Percentiles rank a stretch among this genome's conserved stretches.
Evolutionary conservation across 108 stramenopile species (phyloP).

Genomic region (Thalassiosira profunda): DNA sequence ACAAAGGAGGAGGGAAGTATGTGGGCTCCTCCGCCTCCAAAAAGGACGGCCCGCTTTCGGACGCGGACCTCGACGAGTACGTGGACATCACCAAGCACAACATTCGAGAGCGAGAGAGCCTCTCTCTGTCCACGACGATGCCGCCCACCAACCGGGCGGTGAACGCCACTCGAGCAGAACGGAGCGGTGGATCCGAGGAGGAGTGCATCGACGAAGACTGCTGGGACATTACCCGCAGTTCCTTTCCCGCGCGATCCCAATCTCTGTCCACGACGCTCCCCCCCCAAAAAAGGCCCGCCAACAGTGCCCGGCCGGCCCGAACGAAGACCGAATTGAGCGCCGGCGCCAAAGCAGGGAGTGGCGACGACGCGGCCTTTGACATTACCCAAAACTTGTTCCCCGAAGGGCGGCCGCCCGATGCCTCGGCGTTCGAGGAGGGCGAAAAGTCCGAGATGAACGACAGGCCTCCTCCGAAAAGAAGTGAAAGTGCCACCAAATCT

Average conservation of each 20-base stretch:
- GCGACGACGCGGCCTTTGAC: conserved; percentile 3
- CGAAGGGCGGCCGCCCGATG: too few relatives aligned
- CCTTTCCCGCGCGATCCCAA: not conserved
- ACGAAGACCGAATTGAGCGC: not conserved
- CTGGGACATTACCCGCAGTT: not conserved
- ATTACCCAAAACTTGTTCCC: conserved; percentile 19
- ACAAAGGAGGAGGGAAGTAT: too few relatives aligned
- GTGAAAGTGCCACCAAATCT: too few relatives aligned
- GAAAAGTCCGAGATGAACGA: conserved; percentile 34
- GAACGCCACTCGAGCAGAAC: not conserved
- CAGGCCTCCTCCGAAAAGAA: not conserved
- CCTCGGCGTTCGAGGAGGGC: conserved; percentile 3
- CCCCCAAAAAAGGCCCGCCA: not conserved
- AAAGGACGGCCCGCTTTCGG: not conserved
- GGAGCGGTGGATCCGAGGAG: not conserved
- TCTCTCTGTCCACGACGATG: conserved; percentile 4
- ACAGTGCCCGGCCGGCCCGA: too few relatives aligned
- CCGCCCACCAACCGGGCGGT: not conserved
- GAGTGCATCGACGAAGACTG: not conserved
- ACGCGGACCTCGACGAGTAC: not conserved
- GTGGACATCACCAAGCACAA: not conserved
- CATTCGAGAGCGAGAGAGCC: not conserved
- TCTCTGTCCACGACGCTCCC: conserved; percentile 1
- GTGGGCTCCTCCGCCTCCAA: too few relatives aligned
- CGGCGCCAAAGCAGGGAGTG: not conserved